Evolutionary conservation across 306 rosid genomes (phyloP).

Genomic region (Astragalus glycyphyllos): DNA sequence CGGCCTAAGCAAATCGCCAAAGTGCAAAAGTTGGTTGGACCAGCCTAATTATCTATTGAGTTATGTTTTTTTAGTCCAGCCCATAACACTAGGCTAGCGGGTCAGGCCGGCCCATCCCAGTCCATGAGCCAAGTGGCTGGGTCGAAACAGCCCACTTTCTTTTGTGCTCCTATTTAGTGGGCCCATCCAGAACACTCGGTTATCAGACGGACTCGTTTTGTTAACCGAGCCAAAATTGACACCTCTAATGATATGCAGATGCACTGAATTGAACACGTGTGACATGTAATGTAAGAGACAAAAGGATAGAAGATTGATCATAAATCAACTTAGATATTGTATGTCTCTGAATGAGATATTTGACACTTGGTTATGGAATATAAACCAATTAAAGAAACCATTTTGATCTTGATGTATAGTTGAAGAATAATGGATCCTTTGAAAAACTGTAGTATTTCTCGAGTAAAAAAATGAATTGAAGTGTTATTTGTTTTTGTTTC

Average conservation of each 20-base stretch:
- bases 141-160: no score
- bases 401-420: conserved; percentile 29
- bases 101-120: no score
- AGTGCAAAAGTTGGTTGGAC: no score
- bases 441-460: conserved; percentile 16
- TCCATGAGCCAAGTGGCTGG: no score
- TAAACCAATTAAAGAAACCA: background rate
- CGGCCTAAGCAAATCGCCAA: no score
- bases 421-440: conserved; percentile 6
- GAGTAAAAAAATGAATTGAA: background rate
- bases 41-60: no score
- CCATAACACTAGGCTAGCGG: no score
- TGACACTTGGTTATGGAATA: no score
- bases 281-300: background rate
- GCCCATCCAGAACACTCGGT: background rate
- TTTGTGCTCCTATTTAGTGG: background rate
- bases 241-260: background rate
- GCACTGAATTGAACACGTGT: background rate
- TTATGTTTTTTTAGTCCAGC: no score
- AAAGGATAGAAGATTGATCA: background rate
- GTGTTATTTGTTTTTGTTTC: background rate
- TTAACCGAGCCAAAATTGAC: background rate
- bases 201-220: background rate
- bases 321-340: background rate
- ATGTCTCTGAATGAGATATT: conserved; percentile 5